These are phyloP conservation scores for Fusarium sp. DNA, from an alignment of 2,329 filamentous ascomycete species.

Conservation along the genomic window DNA sequence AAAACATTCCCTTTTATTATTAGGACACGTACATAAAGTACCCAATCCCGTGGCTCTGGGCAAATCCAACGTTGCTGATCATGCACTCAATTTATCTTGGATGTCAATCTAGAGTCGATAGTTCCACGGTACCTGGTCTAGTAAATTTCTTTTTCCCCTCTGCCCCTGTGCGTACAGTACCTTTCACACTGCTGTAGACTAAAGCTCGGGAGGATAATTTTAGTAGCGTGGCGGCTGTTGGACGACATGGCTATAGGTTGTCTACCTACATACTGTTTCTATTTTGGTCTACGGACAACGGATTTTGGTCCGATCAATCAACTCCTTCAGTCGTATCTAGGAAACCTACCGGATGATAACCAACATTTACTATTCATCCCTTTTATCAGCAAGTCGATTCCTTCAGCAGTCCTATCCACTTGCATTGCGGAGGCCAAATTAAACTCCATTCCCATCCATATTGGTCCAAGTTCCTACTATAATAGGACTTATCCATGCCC, in stretches of 20 bases:
- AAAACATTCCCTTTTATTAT: neutral
- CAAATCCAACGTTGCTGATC: constrained; percentile 10
- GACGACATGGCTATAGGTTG: neutral
- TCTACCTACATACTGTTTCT: constrained; percentile 4
- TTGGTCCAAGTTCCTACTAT: constrained; percentile 10
- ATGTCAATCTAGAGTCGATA: constrained; percentile 14
- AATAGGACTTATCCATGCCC: constrained; percentile 6
- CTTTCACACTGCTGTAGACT: neutral
- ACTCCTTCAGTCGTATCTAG: neutral
- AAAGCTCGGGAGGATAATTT: constrained; percentile 22
- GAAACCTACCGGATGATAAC: neutral
- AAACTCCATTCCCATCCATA: constrained; percentile 6
- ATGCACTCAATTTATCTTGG: constrained; percentile 4
- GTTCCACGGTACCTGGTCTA: constrained; percentile 15
- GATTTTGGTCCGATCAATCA: neutral
- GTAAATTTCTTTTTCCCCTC: constrained; percentile 2
- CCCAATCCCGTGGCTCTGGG: constrained; percentile 34
- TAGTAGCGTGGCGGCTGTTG: constrained; percentile 21
- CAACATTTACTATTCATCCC: neutral
- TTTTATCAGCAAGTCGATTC: neutral
- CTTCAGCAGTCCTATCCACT: constrained; percentile 5
- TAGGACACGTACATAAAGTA: constrained; percentile 33
- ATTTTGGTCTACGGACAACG: constrained; percentile 22
- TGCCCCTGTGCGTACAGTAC: neutral
- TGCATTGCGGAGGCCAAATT: constrained; percentile 15